A percentile compares a stretch with the other conserved stretches of the same genome.
Evolutionary conservation across 805 yeast genomes (phyloP).

Genomic region (Maudiozyma bulderi): DNA sequence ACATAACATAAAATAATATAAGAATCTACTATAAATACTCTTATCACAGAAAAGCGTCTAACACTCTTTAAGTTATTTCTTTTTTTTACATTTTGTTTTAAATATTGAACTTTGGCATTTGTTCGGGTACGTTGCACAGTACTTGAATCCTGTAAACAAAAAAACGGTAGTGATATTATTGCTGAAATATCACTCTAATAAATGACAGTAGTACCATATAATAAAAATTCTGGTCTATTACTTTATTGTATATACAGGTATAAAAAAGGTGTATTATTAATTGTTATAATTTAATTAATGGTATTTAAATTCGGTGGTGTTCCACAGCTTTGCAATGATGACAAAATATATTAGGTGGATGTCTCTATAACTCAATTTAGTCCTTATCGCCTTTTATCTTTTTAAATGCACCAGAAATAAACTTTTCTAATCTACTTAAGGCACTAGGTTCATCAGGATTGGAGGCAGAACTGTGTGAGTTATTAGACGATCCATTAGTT

Average conservation of each 20-base stretch:
- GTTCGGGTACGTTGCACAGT: background rate
- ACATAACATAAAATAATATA: too few relatives aligned
- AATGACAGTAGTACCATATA: background rate
- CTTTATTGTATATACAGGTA: slow-evolving; percentile 3
- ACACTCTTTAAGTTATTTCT: background rate
- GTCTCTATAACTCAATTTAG: background rate
- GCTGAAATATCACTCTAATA: background rate
- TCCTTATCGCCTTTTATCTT: slow-evolving; percentile 30
- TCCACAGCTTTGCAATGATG: background rate
- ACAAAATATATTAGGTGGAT: background rate
- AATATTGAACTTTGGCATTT: background rate
- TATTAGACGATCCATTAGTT: background rate
- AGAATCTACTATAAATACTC: too few relatives aligned
- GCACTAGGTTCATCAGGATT: slow-evolving; percentile 26
- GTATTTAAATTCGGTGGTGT: background rate
- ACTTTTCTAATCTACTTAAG: slow-evolving; percentile 46
- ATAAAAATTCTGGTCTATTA: background rate
- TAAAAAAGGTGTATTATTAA: background rate
- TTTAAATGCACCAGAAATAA: slow-evolving; percentile 50
- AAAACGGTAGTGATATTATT: background rate
- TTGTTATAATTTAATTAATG: background rate
- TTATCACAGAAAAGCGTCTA: background rate
- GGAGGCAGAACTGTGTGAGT: slow-evolving; percentile 3
- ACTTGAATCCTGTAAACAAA: background rate
- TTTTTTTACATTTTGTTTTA: background rate